These are phyloP conservation scores for Claviceps pazoutovae DNA, from an alignment of 2,329 filamentous ascomycete species.

Conservation along the genomic window DNA sequence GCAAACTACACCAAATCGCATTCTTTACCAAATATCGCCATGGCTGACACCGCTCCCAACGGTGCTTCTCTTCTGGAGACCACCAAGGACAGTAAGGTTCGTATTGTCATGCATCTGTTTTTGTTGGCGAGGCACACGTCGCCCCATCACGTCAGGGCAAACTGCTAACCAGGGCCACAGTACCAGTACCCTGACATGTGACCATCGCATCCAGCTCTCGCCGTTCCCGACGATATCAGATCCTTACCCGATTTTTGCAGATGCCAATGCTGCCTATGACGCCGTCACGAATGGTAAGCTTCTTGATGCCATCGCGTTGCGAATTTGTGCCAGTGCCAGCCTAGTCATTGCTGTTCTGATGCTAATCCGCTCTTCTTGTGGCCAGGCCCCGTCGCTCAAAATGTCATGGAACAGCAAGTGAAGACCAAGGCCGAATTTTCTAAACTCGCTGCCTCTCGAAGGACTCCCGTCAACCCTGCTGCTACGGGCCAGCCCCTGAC, in stretches of 20 bases:
- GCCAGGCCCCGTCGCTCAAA: slow-evolving; percentile 44
- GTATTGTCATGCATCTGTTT: slow-evolving; percentile 13
- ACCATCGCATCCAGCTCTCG: not conserved
- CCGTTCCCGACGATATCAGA: slow-evolving; percentile 1
- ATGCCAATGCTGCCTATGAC: slow-evolving; percentile 35
- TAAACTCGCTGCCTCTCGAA: slow-evolving; percentile 43
- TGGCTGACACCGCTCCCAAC: slow-evolving; percentile 28
- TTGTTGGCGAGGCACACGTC: not conserved
- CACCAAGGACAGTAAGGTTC: slow-evolving; percentile 41
- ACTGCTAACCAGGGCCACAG: not conserved
- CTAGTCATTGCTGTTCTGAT: slow-evolving; percentile 11
- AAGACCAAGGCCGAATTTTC: slow-evolving; percentile 43
- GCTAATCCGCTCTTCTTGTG: slow-evolving; percentile 1
- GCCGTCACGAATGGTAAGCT: slow-evolving; percentile 29
- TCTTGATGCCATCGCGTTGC: not conserved
- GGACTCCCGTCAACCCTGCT: slow-evolving; percentile 37
- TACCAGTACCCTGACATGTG: slow-evolving; percentile 4
- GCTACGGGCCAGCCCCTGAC: slow-evolving; percentile 50
- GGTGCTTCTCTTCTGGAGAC: slow-evolving; percentile 30
- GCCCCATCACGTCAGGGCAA: not conserved
- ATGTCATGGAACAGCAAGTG: slow-evolving; percentile 39
- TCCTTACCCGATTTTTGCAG: slow-evolving; percentile 15
- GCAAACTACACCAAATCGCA: slow-evolving; percentile 1
- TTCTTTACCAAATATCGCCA: slow-evolving; percentile 3
- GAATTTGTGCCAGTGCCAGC: not conserved